Base-by-base conservation (phyloP, 768 basidiomycete genomes). In the Brasilioporus rufonigricans region DNA sequence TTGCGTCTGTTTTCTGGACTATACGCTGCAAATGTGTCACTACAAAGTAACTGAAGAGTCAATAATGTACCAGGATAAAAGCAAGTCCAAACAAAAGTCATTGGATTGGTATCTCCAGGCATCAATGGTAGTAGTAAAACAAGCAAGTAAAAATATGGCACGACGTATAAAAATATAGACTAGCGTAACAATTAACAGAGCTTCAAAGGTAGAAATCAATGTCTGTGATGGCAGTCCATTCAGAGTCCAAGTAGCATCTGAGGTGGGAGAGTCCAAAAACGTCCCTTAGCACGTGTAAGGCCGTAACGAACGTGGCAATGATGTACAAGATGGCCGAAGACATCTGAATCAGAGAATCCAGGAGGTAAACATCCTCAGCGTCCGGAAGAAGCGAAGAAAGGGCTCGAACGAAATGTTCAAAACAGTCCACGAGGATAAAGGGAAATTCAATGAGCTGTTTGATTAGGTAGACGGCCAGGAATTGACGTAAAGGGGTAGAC, bases 1-100 rank as follows among this genome's bases (percentile, higher is more conserved):
- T 91, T 74, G 87, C 88, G 53, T 89, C 79, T 35, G 71, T 92
- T 89, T 57, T 82, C 83, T 47, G 48, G 23, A 59, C 57, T 57
- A 57, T 9, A 29, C 32, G 44, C 52, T 55, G 24, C 46, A 36
- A 31, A 26, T 43, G 38, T 49, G 43, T 52, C 44, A 47, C 33
- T 59, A 52, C 64, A 43, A 45, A 53, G 32, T 19, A 32, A 59
- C 41, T 2, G 10, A 46, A 40, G n/a, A 49, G 52, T 49, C 62
- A 50, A 48, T 53, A 57, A 13, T 39, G 54, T 65, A 54, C 49
- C 18, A 47, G 49, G 14, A 44, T 29, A 43, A 57, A 44, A 50
- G 41, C 19, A 39, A n/a, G 64, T 62, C 57, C 56, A 35, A 57
- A 36, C 48, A 44, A 36, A 21, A 45, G 24, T 27, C 21, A 14